A percentile compares a stretch with the other conserved stretches of the same genome.
Evolutionary conservation across 2,329 filamentous ascomycete genomes (phyloP).

Genomic region (Aspergillus sp.): DNA sequence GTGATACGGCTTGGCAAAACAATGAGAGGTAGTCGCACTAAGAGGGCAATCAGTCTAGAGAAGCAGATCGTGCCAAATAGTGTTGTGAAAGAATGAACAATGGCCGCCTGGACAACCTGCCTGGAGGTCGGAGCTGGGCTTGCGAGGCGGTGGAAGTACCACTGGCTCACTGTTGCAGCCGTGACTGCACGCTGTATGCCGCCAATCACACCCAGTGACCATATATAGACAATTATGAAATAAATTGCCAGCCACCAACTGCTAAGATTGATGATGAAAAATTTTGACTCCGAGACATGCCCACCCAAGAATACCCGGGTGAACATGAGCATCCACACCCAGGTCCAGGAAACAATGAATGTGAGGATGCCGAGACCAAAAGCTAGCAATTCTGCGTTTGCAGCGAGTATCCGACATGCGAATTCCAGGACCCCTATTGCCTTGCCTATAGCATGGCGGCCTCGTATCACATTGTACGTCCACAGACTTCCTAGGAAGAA

Average conservation of each 20-base stretch:
- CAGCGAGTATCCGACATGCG: slow-evolving; percentile 79
- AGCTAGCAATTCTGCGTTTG: slow-evolving; percentile 77
- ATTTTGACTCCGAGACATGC: slow-evolving; percentile 61
- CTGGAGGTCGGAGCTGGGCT: slow-evolving; percentile 73
- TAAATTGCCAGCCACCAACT: slow-evolving; percentile 95
- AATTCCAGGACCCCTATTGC: slow-evolving; percentile 91
- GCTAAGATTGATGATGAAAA: slow-evolving; percentile 80
- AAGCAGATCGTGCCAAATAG: slow-evolving; percentile 92
- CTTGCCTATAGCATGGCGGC: slow-evolving; percentile 75
- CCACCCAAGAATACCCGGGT: slow-evolving; percentile 93
- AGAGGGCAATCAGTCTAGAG: slow-evolving; percentile 75
- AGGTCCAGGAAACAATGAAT: slow-evolving; percentile 83
- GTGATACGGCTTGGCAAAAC: slow-evolving; percentile 76
- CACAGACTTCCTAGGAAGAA: slow-evolving; percentile 71
- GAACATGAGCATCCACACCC: slow-evolving; percentile 97
- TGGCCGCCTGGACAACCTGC: slow-evolving; percentile 78
- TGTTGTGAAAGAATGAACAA: slow-evolving; percentile 77
- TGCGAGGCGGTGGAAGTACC: slow-evolving; percentile 95
- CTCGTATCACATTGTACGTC: slow-evolving; percentile 79
- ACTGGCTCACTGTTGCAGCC: slow-evolving; percentile 93
- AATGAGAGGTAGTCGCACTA: slow-evolving; percentile 81
- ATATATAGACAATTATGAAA: slow-evolving; percentile 92
- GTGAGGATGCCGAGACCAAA: slow-evolving; percentile 78
- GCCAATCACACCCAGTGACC: slow-evolving; percentile 84
- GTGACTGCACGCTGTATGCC: slow-evolving; percentile 89